Evolutionary conservation across 441 rosid genomes (phyloP).

Genomic region (Metrosideros polymorpha): DNA sequence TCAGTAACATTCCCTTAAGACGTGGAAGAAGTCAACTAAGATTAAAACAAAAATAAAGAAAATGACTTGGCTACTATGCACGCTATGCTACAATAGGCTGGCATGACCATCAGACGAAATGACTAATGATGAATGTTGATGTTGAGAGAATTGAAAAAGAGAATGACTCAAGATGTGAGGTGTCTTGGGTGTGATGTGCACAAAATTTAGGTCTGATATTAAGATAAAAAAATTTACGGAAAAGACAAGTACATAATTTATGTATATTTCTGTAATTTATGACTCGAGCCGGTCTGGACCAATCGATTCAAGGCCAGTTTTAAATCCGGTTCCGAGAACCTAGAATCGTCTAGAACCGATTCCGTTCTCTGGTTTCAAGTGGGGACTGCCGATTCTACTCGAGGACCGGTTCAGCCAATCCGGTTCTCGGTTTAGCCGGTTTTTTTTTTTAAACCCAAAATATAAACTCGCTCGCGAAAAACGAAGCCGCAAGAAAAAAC

Average conservation of each 20-base stretch:
- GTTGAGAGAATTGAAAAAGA: background rate
- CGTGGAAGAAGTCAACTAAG: background rate
- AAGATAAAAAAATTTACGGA: background rate
- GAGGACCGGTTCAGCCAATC: background rate
- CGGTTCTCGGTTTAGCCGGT: background rate
- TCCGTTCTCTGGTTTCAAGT: background rate
- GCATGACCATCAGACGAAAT: background rate
- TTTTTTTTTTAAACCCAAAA: background rate
- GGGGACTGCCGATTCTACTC: background rate
- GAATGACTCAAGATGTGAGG: background rate
- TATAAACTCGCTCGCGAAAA: background rate
- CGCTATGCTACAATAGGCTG: background rate
- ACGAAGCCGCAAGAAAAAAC: background rate
- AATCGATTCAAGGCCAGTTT: background rate
- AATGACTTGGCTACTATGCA: background rate
- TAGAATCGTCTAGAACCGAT: background rate
- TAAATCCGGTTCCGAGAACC: background rate
- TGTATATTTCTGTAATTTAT: too few relatives aligned
- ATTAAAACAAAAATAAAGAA: background rate
- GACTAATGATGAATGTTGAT: background rate
- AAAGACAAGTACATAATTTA: background rate
- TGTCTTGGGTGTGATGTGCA: background rate
- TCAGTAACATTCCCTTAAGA: background rate
- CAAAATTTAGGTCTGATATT: background rate
- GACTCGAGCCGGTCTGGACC: background rate